These are phyloP conservation scores for Fusarium miscanthi DNA, from an alignment of 2,329 filamentous ascomycete genomes.

Conservation along the genomic window DNA sequence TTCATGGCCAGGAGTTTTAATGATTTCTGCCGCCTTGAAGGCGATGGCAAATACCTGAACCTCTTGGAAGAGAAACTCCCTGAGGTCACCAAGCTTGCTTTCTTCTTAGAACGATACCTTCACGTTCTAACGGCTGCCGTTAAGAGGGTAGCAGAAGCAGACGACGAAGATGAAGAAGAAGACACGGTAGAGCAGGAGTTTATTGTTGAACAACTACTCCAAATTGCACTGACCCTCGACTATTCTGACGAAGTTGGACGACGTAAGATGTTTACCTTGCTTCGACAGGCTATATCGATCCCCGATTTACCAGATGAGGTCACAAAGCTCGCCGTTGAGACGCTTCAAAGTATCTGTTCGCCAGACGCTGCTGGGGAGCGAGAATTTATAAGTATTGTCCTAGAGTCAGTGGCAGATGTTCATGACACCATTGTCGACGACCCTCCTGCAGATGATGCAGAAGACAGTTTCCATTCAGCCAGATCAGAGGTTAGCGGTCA, in stretches of 20 bases:
- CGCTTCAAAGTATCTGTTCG: conserved; percentile 85
- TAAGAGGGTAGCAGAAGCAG: conserved; percentile 63
- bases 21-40: conserved; percentile 84
- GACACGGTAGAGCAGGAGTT: conserved; percentile 93
- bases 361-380: conserved; percentile 78
- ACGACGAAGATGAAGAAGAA: conserved; percentile 75
- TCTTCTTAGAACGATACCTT: conserved; percentile 85
- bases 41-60: conserved; percentile 78
- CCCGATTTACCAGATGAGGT: conserved; percentile 91
- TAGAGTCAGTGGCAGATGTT: conserved; percentile 95
- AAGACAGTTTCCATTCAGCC: conserved; percentile 91
- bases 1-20: conserved; percentile 95
- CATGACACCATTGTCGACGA: conserved; percentile 91
- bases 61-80: conserved; percentile 93
- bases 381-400: conserved; percentile 85
- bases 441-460: conserved; percentile 64
- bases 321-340: conserved; percentile 87
- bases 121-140: conserved; percentile 73
- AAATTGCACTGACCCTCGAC: conserved; percentile 91
- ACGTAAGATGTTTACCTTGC: conserved; percentile 92
- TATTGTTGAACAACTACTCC: conserved; percentile 92
- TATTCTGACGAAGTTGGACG: conserved; percentile 98
- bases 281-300: conserved; percentile 86
- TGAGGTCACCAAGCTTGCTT: conserved; percentile 91
- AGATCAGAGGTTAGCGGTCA: conserved; percentile 83